Conservation (phyloP, 2,329 filamentous ascomycete genomes). For the Aspergillus fijiensis region DNA sequence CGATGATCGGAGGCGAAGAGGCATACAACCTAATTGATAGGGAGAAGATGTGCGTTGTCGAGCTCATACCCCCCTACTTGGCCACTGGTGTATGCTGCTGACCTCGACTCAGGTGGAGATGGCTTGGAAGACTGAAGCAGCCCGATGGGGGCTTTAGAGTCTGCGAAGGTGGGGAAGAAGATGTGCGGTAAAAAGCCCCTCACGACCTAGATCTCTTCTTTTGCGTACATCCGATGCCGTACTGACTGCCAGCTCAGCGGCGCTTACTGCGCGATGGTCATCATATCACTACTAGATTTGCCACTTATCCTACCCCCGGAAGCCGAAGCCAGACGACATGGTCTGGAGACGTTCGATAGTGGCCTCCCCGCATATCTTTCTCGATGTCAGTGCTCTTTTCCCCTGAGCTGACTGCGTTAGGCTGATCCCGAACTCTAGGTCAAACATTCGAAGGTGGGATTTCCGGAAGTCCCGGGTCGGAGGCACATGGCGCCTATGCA, state of each 20-base stretch:
- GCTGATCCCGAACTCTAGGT: slow-evolving; percentile 49
- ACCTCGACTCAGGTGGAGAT: slow-evolving; percentile 66
- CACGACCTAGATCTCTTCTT: slow-evolving; percentile 6
- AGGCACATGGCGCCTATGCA: slow-evolving; percentile 95
- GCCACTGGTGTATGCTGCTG: slow-evolving; percentile 23
- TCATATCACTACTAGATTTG: slow-evolving; percentile 79
- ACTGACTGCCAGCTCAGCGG: slow-evolving; percentile 56
- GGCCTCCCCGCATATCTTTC: slow-evolving; percentile 77
- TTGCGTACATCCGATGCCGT: slow-evolving; percentile 17
- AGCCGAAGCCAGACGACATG: slow-evolving; percentile 64
- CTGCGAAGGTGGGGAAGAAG: slow-evolving; percentile 81
- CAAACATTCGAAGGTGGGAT: slow-evolving; percentile 97
- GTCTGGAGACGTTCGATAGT: slow-evolving; percentile 66
- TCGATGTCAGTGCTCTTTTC: slow-evolving; percentile 60
- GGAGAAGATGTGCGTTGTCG: slow-evolving; percentile 61
- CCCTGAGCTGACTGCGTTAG: slow-evolving; percentile 1
- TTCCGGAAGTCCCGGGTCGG: slow-evolving; percentile 76
- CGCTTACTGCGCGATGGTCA: slow-evolving; percentile 84
- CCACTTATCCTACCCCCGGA: slow-evolving; percentile 75
- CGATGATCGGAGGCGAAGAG: slow-evolving; percentile 73
- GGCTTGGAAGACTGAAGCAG: slow-evolving; percentile 84
- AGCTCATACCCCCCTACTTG: not conserved
- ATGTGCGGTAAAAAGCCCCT: slow-evolving; percentile 66
- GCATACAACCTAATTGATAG: slow-evolving; percentile 76
- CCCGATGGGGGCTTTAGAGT: slow-evolving; percentile 86